phyloP scores from a whole-genome alignment of 495 filamentous ascomycete genomes.

The Daldinia childiae region DNA sequence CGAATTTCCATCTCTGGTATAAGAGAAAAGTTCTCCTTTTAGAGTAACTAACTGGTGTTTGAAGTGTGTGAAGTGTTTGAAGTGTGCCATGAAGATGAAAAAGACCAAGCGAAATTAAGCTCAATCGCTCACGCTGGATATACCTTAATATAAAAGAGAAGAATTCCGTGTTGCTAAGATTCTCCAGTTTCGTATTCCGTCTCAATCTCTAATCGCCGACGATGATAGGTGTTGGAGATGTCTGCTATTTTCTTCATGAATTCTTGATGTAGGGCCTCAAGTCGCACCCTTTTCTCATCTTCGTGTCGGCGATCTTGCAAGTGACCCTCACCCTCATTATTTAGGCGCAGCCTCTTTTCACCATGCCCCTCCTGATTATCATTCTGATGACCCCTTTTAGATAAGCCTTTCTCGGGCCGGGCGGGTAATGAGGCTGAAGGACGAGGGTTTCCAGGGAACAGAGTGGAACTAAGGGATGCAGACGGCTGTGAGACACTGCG shows the following conservation, averaged over 20 bases:
- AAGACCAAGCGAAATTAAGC: background rate
- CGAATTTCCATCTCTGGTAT: background rate
- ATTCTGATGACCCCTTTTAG: background rate
- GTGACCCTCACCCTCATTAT: background rate
- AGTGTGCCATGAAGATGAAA: background rate
- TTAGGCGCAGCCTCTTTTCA: background rate
- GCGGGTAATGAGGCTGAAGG: background rate
- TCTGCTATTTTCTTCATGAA: background rate
- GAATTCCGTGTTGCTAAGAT: background rate
- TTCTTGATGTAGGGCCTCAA: background rate
- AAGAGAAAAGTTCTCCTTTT: background rate
- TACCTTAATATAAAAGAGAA: background rate
- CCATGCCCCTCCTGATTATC: background rate
- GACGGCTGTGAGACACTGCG: no score
- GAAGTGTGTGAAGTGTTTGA: no score
- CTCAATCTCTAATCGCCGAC: background rate
- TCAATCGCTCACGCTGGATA: background rate
- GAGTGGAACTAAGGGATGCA: background rate
- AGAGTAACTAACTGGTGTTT: background rate
- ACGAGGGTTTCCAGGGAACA: background rate
- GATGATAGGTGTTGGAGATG: background rate
- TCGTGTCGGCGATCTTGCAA: background rate
- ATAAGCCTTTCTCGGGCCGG: background rate
- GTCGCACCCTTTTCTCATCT: background rate
- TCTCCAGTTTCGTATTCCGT: background rate